Evolutionary conservation across 2,329 filamentous ascomycete genomes (phyloP), one percentile per base, ranked within the genome.

Genomic region (Cytospora schulzeri): DNA sequence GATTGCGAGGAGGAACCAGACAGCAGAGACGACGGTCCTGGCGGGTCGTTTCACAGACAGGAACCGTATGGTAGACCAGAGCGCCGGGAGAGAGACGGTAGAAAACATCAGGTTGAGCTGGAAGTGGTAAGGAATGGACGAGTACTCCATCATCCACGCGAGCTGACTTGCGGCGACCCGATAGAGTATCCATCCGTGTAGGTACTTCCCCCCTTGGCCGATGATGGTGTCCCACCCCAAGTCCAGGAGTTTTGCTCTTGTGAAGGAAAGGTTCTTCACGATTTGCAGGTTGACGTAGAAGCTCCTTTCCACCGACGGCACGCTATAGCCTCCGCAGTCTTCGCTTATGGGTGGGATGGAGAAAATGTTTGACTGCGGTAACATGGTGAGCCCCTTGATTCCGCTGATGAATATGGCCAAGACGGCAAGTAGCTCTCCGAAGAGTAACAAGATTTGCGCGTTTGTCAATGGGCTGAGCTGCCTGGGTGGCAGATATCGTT

Each of bases 1-100:
- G 29, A 62, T 62, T 12, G 60, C 52, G 60, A 62, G 60, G 29
- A 62, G 60, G 19, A 62, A 62, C 60, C 60, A 62, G n/a, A 62
- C 29, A 19, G 52, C 60, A 19, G 60, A 56, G 22, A 62, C 35
- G 6, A 56, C 41, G 24, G 60, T 54, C 22, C 60, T 53, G 2
- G 52, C 52, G 38, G 60, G 60, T 17, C 52, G 17, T 45, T 15
- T 56, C 22, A 35, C 35, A 31, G 33, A 29, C 9, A 62, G 52
- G 22, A 62, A 62, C 0, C 60, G 38, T 3, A 62, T 8, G 1
- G 52, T 62, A 12, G 60, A 62, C 60, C 60, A 62, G 1, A 62
- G 53, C 4, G 60, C 52, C 8, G 60, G 26, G 6, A 62, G 53
- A 7, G 60, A 62, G 11, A 54, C 60, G 11, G 60, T 62, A 1